Base-by-base conservation (phyloP, 192 early-diverging fungal genomes). In the Entophlyctis luteolus region DNA sequence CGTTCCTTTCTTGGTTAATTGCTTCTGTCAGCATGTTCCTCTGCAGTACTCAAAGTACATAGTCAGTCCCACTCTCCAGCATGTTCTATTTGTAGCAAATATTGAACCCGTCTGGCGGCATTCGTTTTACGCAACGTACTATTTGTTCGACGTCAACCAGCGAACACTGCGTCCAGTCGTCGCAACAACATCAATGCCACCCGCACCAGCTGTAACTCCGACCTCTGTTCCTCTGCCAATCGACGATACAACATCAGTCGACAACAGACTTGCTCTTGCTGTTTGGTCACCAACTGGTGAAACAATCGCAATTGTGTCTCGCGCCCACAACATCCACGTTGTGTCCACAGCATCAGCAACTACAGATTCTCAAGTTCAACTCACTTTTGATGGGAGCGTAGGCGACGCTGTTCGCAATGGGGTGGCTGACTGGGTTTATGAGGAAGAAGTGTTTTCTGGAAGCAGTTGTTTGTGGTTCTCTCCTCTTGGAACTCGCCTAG, bases 391-490 rank as follows among this genome's bases (percentile, higher is more conserved):
- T 72, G 93, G 94, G 14, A 87, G 88, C 27, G 76, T 75, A 32
- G 82, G 77, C 27, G n/a, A n/a, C n/a, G n/a, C n/a, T n/a, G 82
- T 96, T 22, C 90, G 95, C 65, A 97, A 97, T 69, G 96, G 94
- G 4, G 80, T 96, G 4, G 87, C 93, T n/a, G 96, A 98, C 75
- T 98, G 96, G 96, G 94, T 96, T 0, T 98, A 98, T 62, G 94
- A 97, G 74, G 96, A 98, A 72, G 96, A 98, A 70, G 90, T 98
- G 0, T 82, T 91, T 48, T 75, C 65, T 5, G 71, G 71, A 0
- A 81, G 87, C 12, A 75, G 78, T 10, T 86, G 93, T 3, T 67
- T 92, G 18, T 95, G 93, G 92, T 95, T 95, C 89, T 90, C 92
- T 1, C 90, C 91, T 10, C 90, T 91, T 48, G 90, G 83, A 10